These are phyloP conservation scores for Boletus vinaceobasis DNA, from an alignment of 768 basidiomycete species.

Conservation along the genomic window DNA sequence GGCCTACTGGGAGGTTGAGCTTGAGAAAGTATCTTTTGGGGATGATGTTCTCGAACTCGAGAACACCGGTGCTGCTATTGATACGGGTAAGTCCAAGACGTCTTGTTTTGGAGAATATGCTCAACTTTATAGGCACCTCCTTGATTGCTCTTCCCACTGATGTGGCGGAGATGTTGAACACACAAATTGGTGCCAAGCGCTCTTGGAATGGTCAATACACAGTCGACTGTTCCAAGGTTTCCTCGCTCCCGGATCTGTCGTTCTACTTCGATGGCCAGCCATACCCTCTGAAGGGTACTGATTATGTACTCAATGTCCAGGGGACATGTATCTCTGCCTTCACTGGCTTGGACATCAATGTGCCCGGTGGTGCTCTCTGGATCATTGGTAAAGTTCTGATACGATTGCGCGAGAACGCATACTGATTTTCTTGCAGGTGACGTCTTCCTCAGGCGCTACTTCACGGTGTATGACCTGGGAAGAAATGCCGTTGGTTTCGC, in stretches of 20 bases:
- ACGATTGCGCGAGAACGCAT: not conserved
- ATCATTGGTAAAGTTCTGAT: conserved; percentile 63
- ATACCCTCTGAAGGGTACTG: conserved; percentile 75
- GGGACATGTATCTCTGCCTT: conserved; percentile 95
- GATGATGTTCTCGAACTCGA: conserved; percentile 86
- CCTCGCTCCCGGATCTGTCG: conserved; percentile 77
- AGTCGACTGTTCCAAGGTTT: conserved; percentile 82
- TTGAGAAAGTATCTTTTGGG: conserved; percentile 82
- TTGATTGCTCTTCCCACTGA: conserved; percentile 92
- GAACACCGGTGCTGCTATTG: conserved; percentile 90
- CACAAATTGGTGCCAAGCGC: conserved; percentile 90
- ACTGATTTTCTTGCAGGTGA: conserved; percentile 49
- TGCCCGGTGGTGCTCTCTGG: conserved; percentile 80
- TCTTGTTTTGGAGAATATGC: not conserved
- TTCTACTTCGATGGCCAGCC: conserved; percentile 80
- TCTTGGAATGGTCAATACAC: conserved; percentile 96
- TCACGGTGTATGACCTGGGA: conserved; percentile 84
- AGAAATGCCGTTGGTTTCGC: conserved; percentile 85
- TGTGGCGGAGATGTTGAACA: conserved; percentile 96
- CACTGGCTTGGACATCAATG: conserved; percentile 85
- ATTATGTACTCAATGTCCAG: conserved; percentile 88
- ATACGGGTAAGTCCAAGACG: conserved; percentile 57
- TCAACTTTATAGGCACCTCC: conserved; percentile 64
- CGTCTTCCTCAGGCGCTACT: conserved; percentile 88
- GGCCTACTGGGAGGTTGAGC: conserved; percentile 98